Evolutionary conservation across 2,329 filamentous ascomycete species (phyloP).

Genomic region (Fusarium coffeatum): DNA sequence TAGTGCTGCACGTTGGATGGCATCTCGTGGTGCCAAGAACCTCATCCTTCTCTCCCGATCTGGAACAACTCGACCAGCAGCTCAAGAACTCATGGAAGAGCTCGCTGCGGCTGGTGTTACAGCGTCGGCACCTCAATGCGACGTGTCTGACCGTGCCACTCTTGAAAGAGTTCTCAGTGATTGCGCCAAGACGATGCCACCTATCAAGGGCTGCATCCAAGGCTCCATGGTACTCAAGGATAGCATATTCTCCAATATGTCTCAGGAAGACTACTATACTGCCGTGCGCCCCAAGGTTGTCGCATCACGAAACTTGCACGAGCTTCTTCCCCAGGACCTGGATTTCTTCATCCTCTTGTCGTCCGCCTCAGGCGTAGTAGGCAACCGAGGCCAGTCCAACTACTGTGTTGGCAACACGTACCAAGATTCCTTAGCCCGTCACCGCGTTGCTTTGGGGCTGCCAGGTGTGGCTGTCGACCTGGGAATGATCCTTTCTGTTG

Average conservation of each 20-base stretch:
- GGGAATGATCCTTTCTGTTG: slow-evolving; percentile 62
- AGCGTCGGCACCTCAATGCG: slow-evolving; percentile 55
- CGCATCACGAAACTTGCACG: slow-evolving; percentile 66
- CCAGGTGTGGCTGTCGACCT: slow-evolving; percentile 61
- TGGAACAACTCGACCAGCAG: background rate
- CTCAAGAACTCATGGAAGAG: slow-evolving; percentile 2
- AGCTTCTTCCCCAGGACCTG: slow-evolving; percentile 44
- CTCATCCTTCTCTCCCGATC: background rate
- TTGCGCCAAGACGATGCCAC: slow-evolving; percentile 45
- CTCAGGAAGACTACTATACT: slow-evolving; percentile 58
- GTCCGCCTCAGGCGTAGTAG: slow-evolving; percentile 63
- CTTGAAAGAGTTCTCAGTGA: slow-evolving; percentile 46
- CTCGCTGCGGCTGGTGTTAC: slow-evolving; percentile 38
- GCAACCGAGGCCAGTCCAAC: slow-evolving; percentile 63
- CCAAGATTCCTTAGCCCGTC: slow-evolving; percentile 10
- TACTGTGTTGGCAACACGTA: slow-evolving; percentile 61
- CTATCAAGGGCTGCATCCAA: slow-evolving; percentile 58
- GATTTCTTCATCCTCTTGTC: slow-evolving; percentile 69
- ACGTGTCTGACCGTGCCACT: slow-evolving; percentile 56
- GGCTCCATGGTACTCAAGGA: slow-evolving; percentile 60
- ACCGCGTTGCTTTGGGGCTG: background rate
- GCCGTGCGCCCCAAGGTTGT: slow-evolving; percentile 64
- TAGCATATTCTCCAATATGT: slow-evolving; percentile 65
- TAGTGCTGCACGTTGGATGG: background rate
- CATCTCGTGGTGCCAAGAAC: background rate